phyloP scores from a whole-genome alignment of 768 basidiomycete genomes.

The Suillus placidus region DNA sequence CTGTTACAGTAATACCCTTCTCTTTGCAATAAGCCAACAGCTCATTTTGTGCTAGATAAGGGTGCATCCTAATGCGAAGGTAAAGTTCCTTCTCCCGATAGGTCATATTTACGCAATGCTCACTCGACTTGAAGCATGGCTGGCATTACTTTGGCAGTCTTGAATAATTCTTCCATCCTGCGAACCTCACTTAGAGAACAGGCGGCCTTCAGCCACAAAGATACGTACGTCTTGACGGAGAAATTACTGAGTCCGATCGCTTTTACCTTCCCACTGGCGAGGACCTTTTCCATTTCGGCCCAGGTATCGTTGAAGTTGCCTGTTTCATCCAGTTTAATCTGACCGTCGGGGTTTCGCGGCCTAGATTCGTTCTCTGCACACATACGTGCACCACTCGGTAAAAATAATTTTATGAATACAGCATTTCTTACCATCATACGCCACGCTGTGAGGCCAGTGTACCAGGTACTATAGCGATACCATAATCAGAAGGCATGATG shows the following conservation, averaged over 20 bases:
- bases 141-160: conserved; percentile 30
- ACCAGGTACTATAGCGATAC: conserved; percentile 39
- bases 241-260: conserved; percentile 39
- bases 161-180: conserved; percentile 27
- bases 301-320: conserved; percentile 32
- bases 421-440: conserved; percentile 19
- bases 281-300: conserved; percentile 29
- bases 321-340: conserved; percentile 18
- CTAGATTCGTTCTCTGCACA: conserved; percentile 9
- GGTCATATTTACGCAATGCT: not conserved
- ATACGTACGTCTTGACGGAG: conserved; percentile 31
- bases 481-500: conserved; percentile 22
- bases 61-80: conserved; percentile 36
- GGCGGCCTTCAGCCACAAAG: not conserved
- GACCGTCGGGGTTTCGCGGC: conserved; percentile 24
- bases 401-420: not conserved
- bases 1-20: conserved; percentile 36
- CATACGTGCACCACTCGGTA: not conserved
- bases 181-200: not conserved
- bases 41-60: conserved; percentile 34
- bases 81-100: not conserved
- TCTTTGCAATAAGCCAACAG: conserved; percentile 30
- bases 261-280: conserved; percentile 25
- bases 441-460: conserved; percentile 39
- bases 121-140: conserved; percentile 38